Conservation (phyloP, 2,329 filamentous ascomycete genomes). For the Chaetoscypha palmicola region DNA sequence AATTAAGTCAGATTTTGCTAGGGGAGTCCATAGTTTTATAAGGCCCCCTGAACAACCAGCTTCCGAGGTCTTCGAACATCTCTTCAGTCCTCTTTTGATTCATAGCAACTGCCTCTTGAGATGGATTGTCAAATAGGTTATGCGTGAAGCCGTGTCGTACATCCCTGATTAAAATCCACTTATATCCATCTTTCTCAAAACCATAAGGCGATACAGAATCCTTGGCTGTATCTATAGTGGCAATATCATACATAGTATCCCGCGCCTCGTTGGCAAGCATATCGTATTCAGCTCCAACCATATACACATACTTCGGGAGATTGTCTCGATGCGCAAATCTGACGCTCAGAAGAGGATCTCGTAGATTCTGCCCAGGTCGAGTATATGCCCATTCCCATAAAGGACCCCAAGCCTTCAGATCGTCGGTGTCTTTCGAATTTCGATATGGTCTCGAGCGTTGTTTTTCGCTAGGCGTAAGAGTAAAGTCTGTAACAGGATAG, state of each 20-base stretch:
- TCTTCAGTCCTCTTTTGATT: slow-evolving; percentile 10
- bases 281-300: slow-evolving; percentile 18
- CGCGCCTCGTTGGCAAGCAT: slow-evolving; percentile 18
- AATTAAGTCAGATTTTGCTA: too few species aligned
- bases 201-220: slow-evolving; percentile 8
- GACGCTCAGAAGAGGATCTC: slow-evolving; percentile 22
- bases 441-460: slow-evolving; percentile 30
- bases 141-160: slow-evolving; percentile 21
- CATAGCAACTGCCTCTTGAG: slow-evolving; percentile 10
- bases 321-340: slow-evolving; percentile 18
- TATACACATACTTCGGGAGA: slow-evolving; percentile 19
- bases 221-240: slow-evolving; percentile 7
- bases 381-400: slow-evolving; percentile 25
- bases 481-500: slow-evolving; percentile 40
- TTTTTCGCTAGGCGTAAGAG: slow-evolving; percentile 29
- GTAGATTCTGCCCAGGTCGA: slow-evolving; percentile 19
- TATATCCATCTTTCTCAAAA: slow-evolving; percentile 18
- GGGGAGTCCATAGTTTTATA: slow-evolving; percentile 5
- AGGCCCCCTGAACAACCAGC: slow-evolving; percentile 18
- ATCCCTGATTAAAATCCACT: slow-evolving; percentile 15
- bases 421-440: slow-evolving; percentile 14
- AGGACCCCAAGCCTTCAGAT: slow-evolving; percentile 13
- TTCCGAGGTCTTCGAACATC: slow-evolving; percentile 13
- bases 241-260: slow-evolving; percentile 14
- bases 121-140: slow-evolving; percentile 11